Evolutionary conservation across 208 protist genomes (phyloP), one percentile per base, ranked within the genome.

Genomic region (Acanthamoeba polyphaga): DNA sequence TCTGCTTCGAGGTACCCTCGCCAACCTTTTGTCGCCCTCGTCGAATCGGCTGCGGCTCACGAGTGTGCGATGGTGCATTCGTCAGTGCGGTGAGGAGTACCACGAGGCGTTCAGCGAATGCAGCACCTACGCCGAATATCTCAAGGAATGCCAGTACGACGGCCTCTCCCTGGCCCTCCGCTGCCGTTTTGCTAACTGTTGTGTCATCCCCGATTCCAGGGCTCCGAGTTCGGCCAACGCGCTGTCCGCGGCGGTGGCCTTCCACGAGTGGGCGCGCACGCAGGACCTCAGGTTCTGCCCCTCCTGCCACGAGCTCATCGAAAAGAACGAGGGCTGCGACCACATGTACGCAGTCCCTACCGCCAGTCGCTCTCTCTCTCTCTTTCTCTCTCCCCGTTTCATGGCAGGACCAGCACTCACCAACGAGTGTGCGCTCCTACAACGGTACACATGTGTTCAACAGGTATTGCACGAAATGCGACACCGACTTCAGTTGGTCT

Each of bases 401-500:
- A 55, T 5, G 51, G 0, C 9, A 10, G 12, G 51, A 10, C 12
- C 51, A 55, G 9, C 51, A 55, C 51, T 10, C 51, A 3, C 51
- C 51, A 55, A 38, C 38, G 38, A 38, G 38, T 3, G 38, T 3
- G 38, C 38, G 38, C 38, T 38, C n/a, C n/a, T 38, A 38, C 38
- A 38, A 38, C 38, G 38, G 1, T 38, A n/a, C n/a, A n/a, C 38
- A 38, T 68, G 27, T 27, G 60, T 68, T 2, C 60, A n/a, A 13
- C 66, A 72, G 66, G 66, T 72, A 72, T 34, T 72, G 66, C 66
- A 72, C 66, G 22, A 72, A 34, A 72, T 72, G 66, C 29, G 38
- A 72, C 22, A 27, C 22, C 10, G n/a, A 72, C 29, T 72, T 72
- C 66, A 12, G 22, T 27, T 72, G 66, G 66, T 13, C 10, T 9